A percentile compares a stretch with the other conserved stretches of the same genome.
These are phyloP conservation scores for Ustilago xerochloae DNA, from an alignment of 1,284 basidiomycete species.

Conservation along the genomic window DNA sequence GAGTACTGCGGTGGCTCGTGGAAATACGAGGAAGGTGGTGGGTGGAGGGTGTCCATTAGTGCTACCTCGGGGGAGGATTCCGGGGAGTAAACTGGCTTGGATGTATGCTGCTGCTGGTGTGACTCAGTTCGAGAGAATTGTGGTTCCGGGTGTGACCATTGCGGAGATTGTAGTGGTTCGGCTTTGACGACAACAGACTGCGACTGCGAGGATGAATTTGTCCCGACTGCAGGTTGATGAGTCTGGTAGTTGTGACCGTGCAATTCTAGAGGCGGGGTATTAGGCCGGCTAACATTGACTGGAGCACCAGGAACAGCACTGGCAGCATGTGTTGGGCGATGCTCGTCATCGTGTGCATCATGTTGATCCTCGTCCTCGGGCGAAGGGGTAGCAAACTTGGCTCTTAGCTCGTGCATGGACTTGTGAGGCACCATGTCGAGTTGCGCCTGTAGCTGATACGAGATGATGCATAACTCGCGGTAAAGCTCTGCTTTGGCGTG, in stretches of 20 bases:
- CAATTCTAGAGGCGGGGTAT: neutral
- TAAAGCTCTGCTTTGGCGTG: conserved; percentile 42
- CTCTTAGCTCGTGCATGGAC: conserved; percentile 28
- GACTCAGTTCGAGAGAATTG: neutral
- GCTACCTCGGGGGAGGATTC: conserved; percentile 46
- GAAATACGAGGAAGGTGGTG: neutral
- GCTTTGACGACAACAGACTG: conserved; percentile 18
- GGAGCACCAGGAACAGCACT: neutral
- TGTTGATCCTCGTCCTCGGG: conserved; percentile 8
- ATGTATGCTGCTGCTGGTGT: neutral
- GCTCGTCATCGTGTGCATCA: neutral
- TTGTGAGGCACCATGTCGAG: conserved; percentile 43
- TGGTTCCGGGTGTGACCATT: conserved; percentile 3
- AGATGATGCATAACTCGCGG: conserved; percentile 46
- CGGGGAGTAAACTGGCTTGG: conserved; percentile 21
- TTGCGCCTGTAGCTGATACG: conserved; percentile 47
- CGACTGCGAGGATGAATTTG: neutral
- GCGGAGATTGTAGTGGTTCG: conserved; percentile 27
- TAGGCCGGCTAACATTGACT: conserved; percentile 6
- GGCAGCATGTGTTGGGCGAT: neutral
- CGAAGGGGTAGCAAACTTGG: conserved; percentile 26
- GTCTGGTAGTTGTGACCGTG: neutral
- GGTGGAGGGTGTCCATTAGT: conserved; percentile 23
- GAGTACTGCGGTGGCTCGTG: neutral
- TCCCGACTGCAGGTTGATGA: neutral